These are phyloP conservation scores for Flueggea neowawraea DNA, from an alignment of 441 rosid genomes.

Conservation along the genomic window DNA sequence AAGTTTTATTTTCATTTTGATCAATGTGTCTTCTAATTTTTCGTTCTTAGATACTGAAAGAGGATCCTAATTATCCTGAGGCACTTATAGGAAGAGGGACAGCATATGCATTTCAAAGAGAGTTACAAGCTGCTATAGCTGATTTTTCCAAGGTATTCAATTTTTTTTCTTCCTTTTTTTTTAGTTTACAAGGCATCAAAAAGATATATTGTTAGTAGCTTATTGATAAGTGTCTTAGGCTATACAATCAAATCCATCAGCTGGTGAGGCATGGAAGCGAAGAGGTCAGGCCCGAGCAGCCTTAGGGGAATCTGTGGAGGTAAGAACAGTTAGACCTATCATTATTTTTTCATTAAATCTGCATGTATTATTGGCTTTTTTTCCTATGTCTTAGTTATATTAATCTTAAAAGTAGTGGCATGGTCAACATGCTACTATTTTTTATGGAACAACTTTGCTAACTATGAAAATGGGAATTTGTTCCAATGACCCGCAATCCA, in stretches of 20 bases:
- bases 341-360: no score
- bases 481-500: no score
- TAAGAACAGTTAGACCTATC: conserved; percentile 26
- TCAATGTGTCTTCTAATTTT: not conserved
- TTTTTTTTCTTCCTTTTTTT: not conserved
- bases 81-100: conserved; percentile 99
- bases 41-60: conserved; percentile 67
- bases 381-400: no score
- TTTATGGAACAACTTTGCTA: not conserved
- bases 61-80: conserved; percentile 91
- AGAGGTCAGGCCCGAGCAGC: conserved; percentile 99
- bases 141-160: conserved; percentile 86
- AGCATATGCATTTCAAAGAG: conserved; percentile 92
- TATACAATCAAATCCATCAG: conserved; percentile 81
- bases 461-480: not conserved
- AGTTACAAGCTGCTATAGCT: conserved; percentile 81
- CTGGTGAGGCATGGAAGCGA: conserved; percentile 99
- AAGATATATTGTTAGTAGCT: conserved; percentile 13
- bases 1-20: not conserved
- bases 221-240: conserved; percentile 51
- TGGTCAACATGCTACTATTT: not conserved
- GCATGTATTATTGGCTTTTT: no score
- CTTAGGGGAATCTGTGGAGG: conserved; percentile 85
- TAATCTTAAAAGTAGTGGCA: not conserved
- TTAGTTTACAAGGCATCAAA: not conserved